Percentiles rank a stretch among this genome's conserved stretches.
These are phyloP conservation scores for Cryphonectria radicalis DNA, from an alignment of 2,329 filamentous ascomycete species.

Conservation along the genomic window DNA sequence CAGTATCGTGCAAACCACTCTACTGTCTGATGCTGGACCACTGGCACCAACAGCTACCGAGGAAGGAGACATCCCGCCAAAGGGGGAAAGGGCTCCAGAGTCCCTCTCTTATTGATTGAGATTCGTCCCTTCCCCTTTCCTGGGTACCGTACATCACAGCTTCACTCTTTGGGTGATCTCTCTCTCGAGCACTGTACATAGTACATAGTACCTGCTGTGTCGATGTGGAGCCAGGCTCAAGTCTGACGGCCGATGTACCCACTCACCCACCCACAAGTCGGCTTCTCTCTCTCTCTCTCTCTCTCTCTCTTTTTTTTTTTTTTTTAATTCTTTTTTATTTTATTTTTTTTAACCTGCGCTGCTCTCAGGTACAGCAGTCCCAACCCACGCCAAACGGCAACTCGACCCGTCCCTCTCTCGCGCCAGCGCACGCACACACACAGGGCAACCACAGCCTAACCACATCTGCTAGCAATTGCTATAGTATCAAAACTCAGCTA, in stretches of 20 bases:
- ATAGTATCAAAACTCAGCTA: neutral
- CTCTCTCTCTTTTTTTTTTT: too few relatives aligned
- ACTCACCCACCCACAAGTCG: neutral
- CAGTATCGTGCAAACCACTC: neutral
- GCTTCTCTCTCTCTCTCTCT: neutral
- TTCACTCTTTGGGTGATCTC: neutral
- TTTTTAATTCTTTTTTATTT: too few relatives aligned
- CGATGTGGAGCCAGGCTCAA: constrained; percentile 1
- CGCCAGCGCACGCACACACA: neutral
- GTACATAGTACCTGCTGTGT: neutral
- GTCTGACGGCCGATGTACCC: constrained; percentile 4
- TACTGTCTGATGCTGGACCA: neutral
- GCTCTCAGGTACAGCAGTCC: neutral
- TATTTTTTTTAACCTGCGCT: neutral
- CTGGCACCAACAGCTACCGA: neutral
- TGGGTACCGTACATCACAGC: neutral
- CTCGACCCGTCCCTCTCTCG: neutral
- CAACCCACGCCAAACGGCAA: neutral
- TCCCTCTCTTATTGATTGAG: neutral
- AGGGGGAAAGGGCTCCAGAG: neutral
- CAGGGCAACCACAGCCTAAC: neutral
- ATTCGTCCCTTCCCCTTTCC: neutral
- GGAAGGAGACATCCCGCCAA: neutral
- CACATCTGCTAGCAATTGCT: neutral
- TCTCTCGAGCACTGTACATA: neutral